phyloP scores from a whole-genome alignment of 2,329 filamentous ascomycete genomes.

The Colletotrichum magnum region DNA sequence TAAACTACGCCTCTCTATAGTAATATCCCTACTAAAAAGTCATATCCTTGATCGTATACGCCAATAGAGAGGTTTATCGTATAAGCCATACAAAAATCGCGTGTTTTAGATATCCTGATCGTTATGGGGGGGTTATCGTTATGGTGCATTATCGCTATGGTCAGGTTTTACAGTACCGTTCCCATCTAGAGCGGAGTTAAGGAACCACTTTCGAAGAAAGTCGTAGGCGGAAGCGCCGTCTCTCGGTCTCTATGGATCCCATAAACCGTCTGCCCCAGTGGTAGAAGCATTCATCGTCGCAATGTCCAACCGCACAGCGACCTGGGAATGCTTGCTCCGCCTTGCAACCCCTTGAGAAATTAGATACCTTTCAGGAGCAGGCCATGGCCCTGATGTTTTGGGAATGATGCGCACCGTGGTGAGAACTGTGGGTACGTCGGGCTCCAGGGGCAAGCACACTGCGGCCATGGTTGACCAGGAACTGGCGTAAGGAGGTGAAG shows the following conservation, averaged over 20 bases:
- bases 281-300: background rate
- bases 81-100: no score
- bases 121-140: no score
- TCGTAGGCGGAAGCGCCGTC: background rate
- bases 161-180: background rate
- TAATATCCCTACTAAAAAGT: no score
- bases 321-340: background rate
- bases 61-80: no score
- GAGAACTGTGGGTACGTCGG: background rate
- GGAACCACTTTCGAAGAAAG: background rate
- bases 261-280: background rate
- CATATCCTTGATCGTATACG: no score
- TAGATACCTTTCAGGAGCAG: background rate
- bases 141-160: no score
- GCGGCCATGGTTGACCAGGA: background rate
- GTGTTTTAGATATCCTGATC: no score
- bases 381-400: background rate
- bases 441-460: slow-evolving; percentile 1
- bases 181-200: slow-evolving; percentile 4
- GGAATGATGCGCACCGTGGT: background rate
- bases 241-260: background rate
- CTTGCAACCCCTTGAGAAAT: slow-evolving; percentile 2
- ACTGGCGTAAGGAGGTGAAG: background rate
- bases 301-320: background rate
- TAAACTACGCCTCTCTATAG: no score